phyloP scores from a whole-genome alignment of 75 land plant genomes.

The Sequoia sempervirens region DNA sequence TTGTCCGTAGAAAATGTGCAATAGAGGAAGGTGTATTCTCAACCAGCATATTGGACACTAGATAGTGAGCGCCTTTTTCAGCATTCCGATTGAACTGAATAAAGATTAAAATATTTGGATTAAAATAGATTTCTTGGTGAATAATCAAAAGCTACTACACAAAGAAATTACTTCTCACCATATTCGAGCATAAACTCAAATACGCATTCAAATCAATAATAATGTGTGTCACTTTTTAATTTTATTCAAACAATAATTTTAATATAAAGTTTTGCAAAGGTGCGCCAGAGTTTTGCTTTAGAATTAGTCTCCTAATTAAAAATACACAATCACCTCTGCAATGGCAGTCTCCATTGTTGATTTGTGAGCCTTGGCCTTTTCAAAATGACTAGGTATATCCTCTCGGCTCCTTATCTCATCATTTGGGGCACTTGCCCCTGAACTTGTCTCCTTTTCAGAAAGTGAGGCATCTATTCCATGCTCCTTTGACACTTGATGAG shows the following conservation, averaged over 20 bases:
- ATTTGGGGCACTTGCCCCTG: conserved; percentile 10
- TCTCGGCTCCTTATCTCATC: conserved; percentile 32
- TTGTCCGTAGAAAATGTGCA: conserved; percentile 68
- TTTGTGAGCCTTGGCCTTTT: conserved; percentile 85
- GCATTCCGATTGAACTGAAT: conserved; percentile 87
- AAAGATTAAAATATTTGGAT: too few species aligned
- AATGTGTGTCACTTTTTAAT: background rate
- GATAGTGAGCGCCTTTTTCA: conserved; percentile 57
- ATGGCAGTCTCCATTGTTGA: conserved; percentile 82
- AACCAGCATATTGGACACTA: conserved; percentile 67
- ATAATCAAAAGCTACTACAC: background rate
- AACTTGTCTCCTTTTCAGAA: conserved; percentile 23
- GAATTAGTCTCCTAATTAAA: background rate
- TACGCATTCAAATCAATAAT: background rate
- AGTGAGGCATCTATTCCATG: conserved; percentile 4
- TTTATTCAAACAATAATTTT: background rate
- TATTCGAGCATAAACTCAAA: background rate
- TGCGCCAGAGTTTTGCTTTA: background rate
- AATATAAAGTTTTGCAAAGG: background rate
- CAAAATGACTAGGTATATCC: conserved; percentile 54
- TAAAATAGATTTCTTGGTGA: background rate
- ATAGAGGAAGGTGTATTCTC: conserved; percentile 64
- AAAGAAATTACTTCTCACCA: background rate
- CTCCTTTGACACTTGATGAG: conserved; percentile 33
- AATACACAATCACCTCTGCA: conserved; percentile 53